Evolutionary conservation across 2,329 filamentous ascomycete genomes (phyloP), one percentile per base, ranked within the genome.

Genomic region (Coniella vitis): DNA sequence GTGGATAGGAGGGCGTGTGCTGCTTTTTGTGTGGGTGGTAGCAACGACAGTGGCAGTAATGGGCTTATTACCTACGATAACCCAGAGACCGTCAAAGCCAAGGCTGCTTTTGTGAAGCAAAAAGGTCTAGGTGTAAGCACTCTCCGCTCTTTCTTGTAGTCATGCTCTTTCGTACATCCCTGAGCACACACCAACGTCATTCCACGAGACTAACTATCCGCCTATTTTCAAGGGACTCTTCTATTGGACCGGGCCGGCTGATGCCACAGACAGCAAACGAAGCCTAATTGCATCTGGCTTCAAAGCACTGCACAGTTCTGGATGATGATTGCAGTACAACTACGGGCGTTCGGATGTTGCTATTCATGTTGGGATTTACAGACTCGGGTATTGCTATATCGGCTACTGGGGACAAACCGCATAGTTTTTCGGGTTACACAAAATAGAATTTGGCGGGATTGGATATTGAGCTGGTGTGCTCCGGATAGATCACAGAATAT

Each of bases 61-160:
- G 87, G 86, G 0, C 90, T 90, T 56, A 79, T 91, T 37, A 84
- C 79, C 2, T 93, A 91, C 62, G 87, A 93, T 64, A 90, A 85
- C 55, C 81, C 84, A 4, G 78, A 83, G 38, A 90, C 86, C 3
- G 86, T 91, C 31, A 76, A 76, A 64, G 76, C 82, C 63, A 93
- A 93, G 68, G 87, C 84, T 2, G 69, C 73, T 7, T 91, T 84
- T 63, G 87, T 83, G 63, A 84, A 80, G 58, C 77, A 85, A 58
- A 83, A 84, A 57, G 76, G 78, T 22, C 69, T 93, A 16, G 87
- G 83, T 22, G 77, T 81, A 62, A 63, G 73, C n/a, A n/a, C n/a
- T n/a, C n/a, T n/a, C n/a, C n/a, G n/a, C n/a, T n/a, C n/a, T n/a
- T 72, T 14, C 10, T 42, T 34, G 22, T 34, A n/a, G n/a, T 40